Percentiles rank a stretch among this genome's conserved stretches.
Conservation (phyloP, 2,329 filamentous ascomycete genomes). For the Trichothecium sympodiale region DNA sequence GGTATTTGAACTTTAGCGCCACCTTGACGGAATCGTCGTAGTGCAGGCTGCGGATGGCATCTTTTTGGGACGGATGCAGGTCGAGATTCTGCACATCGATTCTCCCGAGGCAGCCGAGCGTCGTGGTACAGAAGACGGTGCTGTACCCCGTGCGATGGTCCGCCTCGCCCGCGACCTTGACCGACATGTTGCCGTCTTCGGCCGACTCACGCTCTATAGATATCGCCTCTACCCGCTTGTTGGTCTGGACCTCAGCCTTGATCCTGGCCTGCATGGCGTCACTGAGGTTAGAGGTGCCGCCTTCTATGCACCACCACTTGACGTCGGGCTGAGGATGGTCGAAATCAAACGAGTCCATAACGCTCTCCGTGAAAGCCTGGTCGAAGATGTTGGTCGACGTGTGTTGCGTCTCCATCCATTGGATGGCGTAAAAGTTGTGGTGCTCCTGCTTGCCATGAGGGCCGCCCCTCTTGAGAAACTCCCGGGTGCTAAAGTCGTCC, state of each 20-base stretch:
- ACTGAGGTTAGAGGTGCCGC: slow-evolving; percentile 16
- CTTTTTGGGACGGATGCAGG: slow-evolving; percentile 13
- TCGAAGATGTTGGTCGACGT: slow-evolving; percentile 20
- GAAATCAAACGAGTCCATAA: slow-evolving; percentile 21
- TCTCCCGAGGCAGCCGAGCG: slow-evolving; percentile 15
- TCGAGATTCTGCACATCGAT: slow-evolving; percentile 15
- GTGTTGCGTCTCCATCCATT: slow-evolving; percentile 11
- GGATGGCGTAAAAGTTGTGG: slow-evolving; percentile 9
- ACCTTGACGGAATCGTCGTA: slow-evolving; percentile 22
- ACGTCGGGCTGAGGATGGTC: slow-evolving; percentile 7
- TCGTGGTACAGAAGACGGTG: slow-evolving; percentile 19
- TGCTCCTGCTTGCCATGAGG: slow-evolving; percentile 2
- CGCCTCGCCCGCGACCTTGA: slow-evolving; percentile 2
- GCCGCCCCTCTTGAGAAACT: slow-evolving; percentile 10
- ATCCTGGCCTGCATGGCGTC: slow-evolving; percentile 16
- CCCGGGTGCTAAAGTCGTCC: slow-evolving; percentile 11
- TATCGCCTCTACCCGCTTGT: slow-evolving; percentile 3
- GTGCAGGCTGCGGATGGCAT: slow-evolving; percentile 17
- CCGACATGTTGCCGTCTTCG: slow-evolving; percentile 2
- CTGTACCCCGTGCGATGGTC: slow-evolving; percentile 9
- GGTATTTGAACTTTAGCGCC: slow-evolving; percentile 19
- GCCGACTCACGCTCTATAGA: slow-evolving; percentile 2
- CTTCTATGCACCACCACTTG: slow-evolving; percentile 19
- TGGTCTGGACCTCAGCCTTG: slow-evolving; percentile 4
- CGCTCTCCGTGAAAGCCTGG: slow-evolving; percentile 21